Base-by-base conservation (phyloP, 768 basidiomycete genomes). In the Coprinopsis sp. region DNA sequence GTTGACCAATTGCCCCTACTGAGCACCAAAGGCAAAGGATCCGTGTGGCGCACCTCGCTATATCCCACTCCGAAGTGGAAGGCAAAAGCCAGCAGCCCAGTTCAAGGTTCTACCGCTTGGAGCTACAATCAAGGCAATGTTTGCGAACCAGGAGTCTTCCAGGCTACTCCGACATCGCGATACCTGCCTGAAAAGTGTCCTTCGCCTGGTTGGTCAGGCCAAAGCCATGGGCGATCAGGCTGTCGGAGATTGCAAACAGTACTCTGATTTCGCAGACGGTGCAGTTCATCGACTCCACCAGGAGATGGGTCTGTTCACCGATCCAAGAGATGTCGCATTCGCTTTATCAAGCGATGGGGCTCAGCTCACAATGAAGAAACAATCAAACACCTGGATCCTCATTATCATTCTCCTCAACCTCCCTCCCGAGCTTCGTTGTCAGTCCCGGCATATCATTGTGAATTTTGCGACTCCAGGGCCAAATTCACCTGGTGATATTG, bases 361-460 rank as follows among this genome's bases (percentile, higher is more conserved):
- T 31, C 58, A 63, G 34, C 48, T 64, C 12, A 63, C 63, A 14
- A 52, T 61, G 54, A 62, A 64, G 33, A 62, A 64, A 31, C 60
- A 61, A 33, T 63, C 59, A 11, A 56, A 62, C 34, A 56, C 53
- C 2, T 64, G 56, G 59, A 37, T 64, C 21, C 14, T 60, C 3
- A 52, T 58, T 29, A 13, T 61, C 2, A 51, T 57, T 7, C 21
- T 62, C 6, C 49, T 62, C 21, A 61, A 58, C 30, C 33, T 62
- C 6, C 58, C 59, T 13, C 25, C 52, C 24, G 50, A 51, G 22
- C 33, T 58, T 11, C 51, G 57, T 7, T 58, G 51, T 44, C 19
- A 53, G 46, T 30, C 46, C 7, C 10, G 36, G 8, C 48, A 54
- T 33, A 40, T 51, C 16, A 57, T 56, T 25, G 46, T 55, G 23